These are phyloP conservation scores for Omphalotus guepiniiformis DNA, from an alignment of 768 basidiomycete species.

Conservation along the genomic window DNA sequence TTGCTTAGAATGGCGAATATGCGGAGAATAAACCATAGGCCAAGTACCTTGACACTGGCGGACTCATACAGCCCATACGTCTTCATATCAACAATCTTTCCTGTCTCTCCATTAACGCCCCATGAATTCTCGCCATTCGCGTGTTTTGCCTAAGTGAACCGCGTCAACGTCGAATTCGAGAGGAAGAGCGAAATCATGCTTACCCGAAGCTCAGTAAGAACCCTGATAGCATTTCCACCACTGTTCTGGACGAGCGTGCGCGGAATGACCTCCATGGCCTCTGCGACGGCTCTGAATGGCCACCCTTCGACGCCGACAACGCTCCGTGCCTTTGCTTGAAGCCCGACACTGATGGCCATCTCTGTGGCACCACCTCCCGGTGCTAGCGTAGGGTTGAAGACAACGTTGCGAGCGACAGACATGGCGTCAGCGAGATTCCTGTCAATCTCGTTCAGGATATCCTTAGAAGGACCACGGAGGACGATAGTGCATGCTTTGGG, in stretches of 20 bases:
- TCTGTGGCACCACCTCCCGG: conserved; percentile 98
- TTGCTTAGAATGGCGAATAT: not conserved
- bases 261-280: conserved; percentile 97
- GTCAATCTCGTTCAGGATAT: conserved; percentile 97
- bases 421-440: conserved; percentile 97
- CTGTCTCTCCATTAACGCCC: conserved; percentile 95
- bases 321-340: conserved; percentile 74
- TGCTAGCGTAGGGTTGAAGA: conserved; percentile 91
- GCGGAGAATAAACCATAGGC: not conserved
- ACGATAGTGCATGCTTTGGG: conserved; percentile 99
- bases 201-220: conserved; percentile 89
- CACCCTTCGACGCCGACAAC: conserved; percentile 88
- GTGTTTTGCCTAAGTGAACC: conserved; percentile 77
- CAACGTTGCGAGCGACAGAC: conserved; percentile 93
- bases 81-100: conserved; percentile 96
- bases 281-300: conserved; percentile 88
- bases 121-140: conserved; percentile 86
- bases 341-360: conserved; percentile 91
- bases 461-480: conserved; percentile 95
- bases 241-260: conserved; percentile 92
- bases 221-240: conserved; percentile 92
- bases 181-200: conserved; percentile 21
- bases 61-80: conserved; percentile 91
- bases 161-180: conserved; percentile 2
- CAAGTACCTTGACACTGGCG: conserved; percentile 82